Evolutionary conservation across 129 eudicot species (phyloP).

Genomic region (Lactuca sativa): DNA sequence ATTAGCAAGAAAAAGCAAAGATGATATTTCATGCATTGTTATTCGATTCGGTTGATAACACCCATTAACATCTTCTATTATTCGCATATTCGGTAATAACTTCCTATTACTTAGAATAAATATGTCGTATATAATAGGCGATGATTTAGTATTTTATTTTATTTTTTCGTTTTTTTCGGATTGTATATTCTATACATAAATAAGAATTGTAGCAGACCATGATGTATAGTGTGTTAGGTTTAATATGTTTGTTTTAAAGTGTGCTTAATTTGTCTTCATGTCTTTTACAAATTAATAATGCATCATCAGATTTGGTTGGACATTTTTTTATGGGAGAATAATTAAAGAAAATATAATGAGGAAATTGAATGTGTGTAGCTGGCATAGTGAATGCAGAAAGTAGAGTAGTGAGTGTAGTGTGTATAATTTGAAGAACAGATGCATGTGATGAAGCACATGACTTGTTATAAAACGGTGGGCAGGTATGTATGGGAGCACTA

Average conservation of each 20-base stretch:
- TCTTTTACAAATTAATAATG: not conserved
- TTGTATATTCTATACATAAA: constrained; percentile 6
- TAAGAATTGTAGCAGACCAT: constrained; percentile 21
- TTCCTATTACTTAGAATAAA: constrained; percentile 6
- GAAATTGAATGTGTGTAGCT: constrained; percentile 20
- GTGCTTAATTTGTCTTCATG: constrained; percentile 11
- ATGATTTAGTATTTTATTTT: constrained; percentile 14
- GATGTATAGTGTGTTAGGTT: constrained; percentile 26
- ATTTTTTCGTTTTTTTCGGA: not conserved
- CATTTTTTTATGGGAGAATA: not conserved
- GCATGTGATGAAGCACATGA: constrained; percentile 39
- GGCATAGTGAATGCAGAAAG: constrained; percentile 25
- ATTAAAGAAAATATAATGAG: constrained; percentile 26
- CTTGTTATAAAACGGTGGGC: constrained; percentile 36
- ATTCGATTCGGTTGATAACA: constrained; percentile 60
- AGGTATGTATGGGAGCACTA: constrained; percentile 32
- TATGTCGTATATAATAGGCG: constrained; percentile 24
- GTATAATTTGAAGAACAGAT: constrained; percentile 34
- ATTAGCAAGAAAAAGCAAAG: constrained; percentile 71
- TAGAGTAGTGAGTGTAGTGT: not conserved
- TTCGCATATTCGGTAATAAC: not conserved
- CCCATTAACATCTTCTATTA: not conserved
- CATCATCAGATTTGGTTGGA: constrained; percentile 1
- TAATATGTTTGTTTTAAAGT: constrained; percentile 4
- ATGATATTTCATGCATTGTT: constrained; percentile 76